Base-by-base conservation (phyloP, 305 asterid genomes). In the Fraxinus greggii region DNA sequence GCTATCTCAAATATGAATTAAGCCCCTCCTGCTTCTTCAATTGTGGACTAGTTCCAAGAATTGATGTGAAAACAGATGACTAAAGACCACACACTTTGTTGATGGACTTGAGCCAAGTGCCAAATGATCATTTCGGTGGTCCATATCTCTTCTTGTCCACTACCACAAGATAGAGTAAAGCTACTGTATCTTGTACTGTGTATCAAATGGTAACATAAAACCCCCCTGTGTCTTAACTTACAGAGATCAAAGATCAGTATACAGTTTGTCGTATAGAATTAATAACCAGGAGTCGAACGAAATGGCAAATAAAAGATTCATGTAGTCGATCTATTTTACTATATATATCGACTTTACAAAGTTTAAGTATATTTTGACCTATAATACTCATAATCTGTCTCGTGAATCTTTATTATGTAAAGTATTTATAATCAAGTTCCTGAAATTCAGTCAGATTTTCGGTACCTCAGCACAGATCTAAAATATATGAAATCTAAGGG, bases 51-150 rank as follows among this genome's bases (percentile, higher is more conserved):
- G 86, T 84, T 82, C 84, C 85, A 77, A 83, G 84, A 83, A 78
- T 38, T 83, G 65, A 78, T 24, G 42, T 76, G 70, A 76, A 78
- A 77, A 84, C 54, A 32, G 74, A 54, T 67, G 48, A 75, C 81
- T 76, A 75, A 69, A 81, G 73, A 81, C 72, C 78, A 31, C 80
- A 12, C 79, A 81, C 40, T 29, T 3, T 8, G 26, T 32, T 78
- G 82, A 81, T 83, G 70, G 83, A 65, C 48, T 78, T 77, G 54
- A 77, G 29, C 89, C 76, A 78, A 63, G 61, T 75, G 83, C 89
- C 88, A 70, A 79, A 87, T 10, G n/a, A 5, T 83, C 83, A 73
- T 84, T 81, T 79, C 12, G 76, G 89, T 77, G 87, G 85, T 84
- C 86, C 87, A 65, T 10, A 51, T 76, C 54, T 80, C 28, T 70